Conservation (phyloP, 2,329 filamentous ascomycete species). For the Ceratocystis colombiana region DNA sequence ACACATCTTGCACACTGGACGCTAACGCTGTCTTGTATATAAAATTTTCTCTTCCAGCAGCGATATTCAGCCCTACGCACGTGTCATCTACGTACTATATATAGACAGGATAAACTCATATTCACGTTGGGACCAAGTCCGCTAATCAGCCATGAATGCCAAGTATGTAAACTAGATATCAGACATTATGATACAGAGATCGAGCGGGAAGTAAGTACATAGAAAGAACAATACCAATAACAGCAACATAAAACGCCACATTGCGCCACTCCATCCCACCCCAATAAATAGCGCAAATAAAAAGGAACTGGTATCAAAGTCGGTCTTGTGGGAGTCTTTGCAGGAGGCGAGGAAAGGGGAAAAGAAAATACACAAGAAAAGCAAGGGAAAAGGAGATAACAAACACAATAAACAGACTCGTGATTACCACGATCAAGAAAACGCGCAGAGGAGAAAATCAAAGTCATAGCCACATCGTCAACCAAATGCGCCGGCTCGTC, state of each 20-base stretch:
- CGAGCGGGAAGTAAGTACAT: background rate
- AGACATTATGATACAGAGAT: slow-evolving; percentile 11
- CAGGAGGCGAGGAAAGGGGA: background rate
- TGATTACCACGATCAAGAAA: background rate
- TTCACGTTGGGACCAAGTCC: too few relatives aligned
- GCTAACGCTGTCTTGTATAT: too few relatives aligned
- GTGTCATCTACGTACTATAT: background rate
- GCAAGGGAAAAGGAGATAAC: background rate
- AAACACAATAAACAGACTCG: too few relatives aligned
- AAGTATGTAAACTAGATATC: background rate
- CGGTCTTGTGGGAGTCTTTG: background rate
- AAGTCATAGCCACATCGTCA: slow-evolving; percentile 6
- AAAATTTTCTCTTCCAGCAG: too few relatives aligned
- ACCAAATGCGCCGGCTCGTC: slow-evolving; percentile 1
- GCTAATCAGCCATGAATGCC: background rate
- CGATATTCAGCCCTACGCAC: too few relatives aligned
- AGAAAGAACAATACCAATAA: background rate
- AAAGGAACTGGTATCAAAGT: slow-evolving; percentile 14
- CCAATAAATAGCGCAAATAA: slow-evolving; percentile 4
- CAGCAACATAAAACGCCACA: slow-evolving; percentile 1
- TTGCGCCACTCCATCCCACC: slow-evolving; percentile 3
- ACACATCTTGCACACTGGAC: too few relatives aligned
- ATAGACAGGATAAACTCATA: too few relatives aligned
- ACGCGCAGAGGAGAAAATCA: background rate
- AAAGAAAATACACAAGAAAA: slow-evolving; percentile 9